phyloP scores from a whole-genome alignment of 352 stramenopile species.

The Phytophthora hybrid region DNA sequence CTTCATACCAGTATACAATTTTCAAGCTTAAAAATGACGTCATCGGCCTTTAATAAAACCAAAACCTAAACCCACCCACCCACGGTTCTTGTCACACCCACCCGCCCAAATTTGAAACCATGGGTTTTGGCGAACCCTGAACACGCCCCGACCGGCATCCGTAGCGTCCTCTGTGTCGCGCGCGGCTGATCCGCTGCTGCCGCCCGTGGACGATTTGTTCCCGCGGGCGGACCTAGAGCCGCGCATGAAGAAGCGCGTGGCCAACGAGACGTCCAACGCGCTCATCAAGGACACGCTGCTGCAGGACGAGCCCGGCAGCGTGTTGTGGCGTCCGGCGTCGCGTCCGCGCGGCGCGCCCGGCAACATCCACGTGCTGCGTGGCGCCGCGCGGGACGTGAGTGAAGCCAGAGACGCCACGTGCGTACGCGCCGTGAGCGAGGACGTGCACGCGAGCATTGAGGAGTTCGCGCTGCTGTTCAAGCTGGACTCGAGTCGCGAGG shows the following conservation, averaged over 20 bases:
- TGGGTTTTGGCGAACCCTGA: too few species aligned
- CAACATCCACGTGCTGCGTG: conserved; percentile 68
- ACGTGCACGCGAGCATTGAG: conserved; percentile 83
- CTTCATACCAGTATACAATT: too few species aligned
- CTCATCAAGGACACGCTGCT: conserved; percentile 77
- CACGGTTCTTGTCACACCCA: too few species aligned
- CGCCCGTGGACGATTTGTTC: conserved; percentile 57
- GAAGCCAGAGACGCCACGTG: conserved; percentile 60
- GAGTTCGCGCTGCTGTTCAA: conserved; percentile 89
- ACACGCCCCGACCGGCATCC: conserved; percentile 22
- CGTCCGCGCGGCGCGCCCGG: conserved; percentile 32
- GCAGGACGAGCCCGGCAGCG: conserved; percentile 46
- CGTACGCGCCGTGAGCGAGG: conserved; percentile 66
- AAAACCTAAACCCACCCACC: too few species aligned
- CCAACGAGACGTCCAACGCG: conserved; percentile 85
- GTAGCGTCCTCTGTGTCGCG: conserved; percentile 20
- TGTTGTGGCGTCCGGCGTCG: conserved; percentile 69
- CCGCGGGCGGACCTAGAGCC: conserved; percentile 66
- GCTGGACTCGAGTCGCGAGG: conserved; percentile 68
- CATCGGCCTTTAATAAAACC: too few species aligned
- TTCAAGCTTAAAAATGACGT: too few species aligned
- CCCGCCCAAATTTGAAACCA: too few species aligned
- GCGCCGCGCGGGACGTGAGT: conserved; percentile 47
- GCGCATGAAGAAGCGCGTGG: conserved; percentile 78
- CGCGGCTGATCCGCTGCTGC: conserved; percentile 16